These are phyloP conservation scores for Trypanosoma caninum DNA, from an alignment of 208 protist species.

Conservation along the genomic window DNA sequence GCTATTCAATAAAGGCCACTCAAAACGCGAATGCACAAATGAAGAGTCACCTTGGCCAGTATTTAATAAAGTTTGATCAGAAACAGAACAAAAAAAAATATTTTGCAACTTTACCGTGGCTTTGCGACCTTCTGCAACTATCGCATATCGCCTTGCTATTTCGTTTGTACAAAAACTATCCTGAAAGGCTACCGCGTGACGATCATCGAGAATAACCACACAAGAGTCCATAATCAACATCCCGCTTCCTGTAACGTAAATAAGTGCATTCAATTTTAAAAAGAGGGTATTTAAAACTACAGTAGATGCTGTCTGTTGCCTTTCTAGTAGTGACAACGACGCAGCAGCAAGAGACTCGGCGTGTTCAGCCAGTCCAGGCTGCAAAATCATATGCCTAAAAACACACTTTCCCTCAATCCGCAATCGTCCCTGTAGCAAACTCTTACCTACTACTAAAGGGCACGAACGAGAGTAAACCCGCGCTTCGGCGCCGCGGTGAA, in stretches of 20 bases:
- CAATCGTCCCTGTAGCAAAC: constrained; percentile 11
- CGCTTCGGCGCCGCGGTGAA: constrained; percentile 41
- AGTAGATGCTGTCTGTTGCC: too few relatives aligned
- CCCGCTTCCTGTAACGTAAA: constrained; percentile 11
- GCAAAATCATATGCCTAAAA: constrained; percentile 21
- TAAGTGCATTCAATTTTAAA: background rate
- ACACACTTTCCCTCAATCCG: constrained; percentile 23
- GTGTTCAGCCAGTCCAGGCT: background rate
- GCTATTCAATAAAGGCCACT: too few relatives aligned
- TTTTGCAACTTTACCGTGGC: constrained; percentile 14
- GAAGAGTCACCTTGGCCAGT: background rate
- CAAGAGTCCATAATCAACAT: constrained; percentile 19
- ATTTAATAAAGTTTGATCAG: background rate
- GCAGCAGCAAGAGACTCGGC: background rate
- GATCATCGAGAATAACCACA: constrained; percentile 11
- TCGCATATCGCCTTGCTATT: background rate
- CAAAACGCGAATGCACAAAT: background rate
- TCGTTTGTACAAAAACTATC: background rate
- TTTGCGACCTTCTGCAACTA: constrained; percentile 11
- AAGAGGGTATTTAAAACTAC: background rate
- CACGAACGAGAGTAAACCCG: constrained; percentile 10
- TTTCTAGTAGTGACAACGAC: constrained; percentile 4
- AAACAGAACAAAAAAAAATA: constrained; percentile 10
- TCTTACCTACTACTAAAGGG: background rate
- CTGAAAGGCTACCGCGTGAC: background rate